phyloP scores from a whole-genome alignment of 192 early-diverging fungal species.

The Polychytrium aggregatum region DNA sequence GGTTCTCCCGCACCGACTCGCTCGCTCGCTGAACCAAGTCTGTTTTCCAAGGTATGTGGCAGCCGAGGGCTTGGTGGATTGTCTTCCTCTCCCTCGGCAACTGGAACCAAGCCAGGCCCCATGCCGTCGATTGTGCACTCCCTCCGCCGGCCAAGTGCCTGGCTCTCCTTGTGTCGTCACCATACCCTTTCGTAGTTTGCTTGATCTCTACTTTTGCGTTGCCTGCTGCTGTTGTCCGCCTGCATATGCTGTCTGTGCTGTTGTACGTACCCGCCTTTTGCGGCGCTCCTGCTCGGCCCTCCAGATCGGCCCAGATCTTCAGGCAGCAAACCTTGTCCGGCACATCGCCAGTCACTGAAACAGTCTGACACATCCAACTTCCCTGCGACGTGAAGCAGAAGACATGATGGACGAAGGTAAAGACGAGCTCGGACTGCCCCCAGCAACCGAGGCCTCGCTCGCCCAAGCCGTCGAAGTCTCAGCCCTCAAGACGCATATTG shows the following conservation, averaged over 20 bases:
- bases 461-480: constrained; percentile 3
- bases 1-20: neutral
- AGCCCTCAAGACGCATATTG: constrained; percentile 11
- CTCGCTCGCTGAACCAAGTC: neutral
- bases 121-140: neutral
- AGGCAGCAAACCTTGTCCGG: neutral
- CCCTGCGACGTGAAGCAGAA: neutral
- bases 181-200: no score
- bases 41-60: neutral
- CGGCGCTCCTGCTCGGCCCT: neutral
- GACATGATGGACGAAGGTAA: neutral
- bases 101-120: neutral
- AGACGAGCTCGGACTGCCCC: neutral
- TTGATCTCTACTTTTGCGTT: no score
- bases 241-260: no score
- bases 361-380: neutral
- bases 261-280: neutral
- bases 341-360: neutral
- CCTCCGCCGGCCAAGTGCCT: no score
- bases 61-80: neutral
- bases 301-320: neutral
- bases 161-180: no score
- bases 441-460: neutral
- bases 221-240: no score
- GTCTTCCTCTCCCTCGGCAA: neutral